Evolutionary conservation across 306 rosid genomes (phyloP).

Genomic region (Oxytropis ochrocephala): DNA sequence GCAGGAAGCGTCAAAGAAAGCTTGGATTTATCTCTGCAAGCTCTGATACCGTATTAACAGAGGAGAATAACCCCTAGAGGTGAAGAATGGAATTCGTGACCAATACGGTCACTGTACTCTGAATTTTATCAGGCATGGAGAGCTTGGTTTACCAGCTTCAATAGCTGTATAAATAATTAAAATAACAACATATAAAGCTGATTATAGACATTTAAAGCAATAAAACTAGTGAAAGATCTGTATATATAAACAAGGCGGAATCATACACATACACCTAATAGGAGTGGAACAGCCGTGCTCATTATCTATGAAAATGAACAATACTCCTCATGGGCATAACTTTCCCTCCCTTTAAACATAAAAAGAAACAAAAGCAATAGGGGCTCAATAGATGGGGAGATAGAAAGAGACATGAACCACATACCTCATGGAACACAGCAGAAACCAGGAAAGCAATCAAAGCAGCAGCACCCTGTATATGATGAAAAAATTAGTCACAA

Average conservation of each 20-base stretch:
- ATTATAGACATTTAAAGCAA: neutral
- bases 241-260: too few relatives aligned
- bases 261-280: neutral
- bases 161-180: neutral
- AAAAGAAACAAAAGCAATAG: neutral
- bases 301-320: neutral
- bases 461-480: constrained; percentile 54
- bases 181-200: neutral
- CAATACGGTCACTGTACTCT: neutral
- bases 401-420: neutral
- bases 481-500: constrained; percentile 15
- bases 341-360: neutral
- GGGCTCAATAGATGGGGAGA: neutral
- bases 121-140: neutral
- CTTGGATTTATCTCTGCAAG: too few relatives aligned
- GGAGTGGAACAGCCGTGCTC: neutral
- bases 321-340: neutral
- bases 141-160: neutral
- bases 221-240: neutral
- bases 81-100: neutral
- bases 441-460: constrained; percentile 72
- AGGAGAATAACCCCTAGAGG: neutral
- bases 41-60: neutral
- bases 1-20: too few relatives aligned
- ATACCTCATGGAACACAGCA: constrained; percentile 92